phyloP scores from a whole-genome alignment of 352 stramenopile species.

The Globisporangium abappressorium region DNA sequence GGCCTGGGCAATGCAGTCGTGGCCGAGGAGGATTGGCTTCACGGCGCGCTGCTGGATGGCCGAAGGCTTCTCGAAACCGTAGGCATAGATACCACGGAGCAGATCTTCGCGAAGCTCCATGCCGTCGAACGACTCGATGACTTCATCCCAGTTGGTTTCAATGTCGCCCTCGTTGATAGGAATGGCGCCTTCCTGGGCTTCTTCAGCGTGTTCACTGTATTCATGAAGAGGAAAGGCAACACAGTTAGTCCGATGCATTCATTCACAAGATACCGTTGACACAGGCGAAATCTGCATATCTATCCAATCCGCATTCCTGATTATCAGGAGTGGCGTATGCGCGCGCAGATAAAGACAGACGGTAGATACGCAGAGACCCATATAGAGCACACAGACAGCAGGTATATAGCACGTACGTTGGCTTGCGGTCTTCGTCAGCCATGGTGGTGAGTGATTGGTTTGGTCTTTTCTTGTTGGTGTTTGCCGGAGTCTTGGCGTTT shows the following conservation, averaged over 20 bases:
- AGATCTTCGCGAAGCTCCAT: slow-evolving; percentile 99
- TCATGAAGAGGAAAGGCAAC: background rate
- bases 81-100: slow-evolving; percentile 99
- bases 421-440: slow-evolving; percentile 82
- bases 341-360: background rate
- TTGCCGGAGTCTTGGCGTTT: slow-evolving; percentile 28
- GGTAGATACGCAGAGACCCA: slow-evolving; percentile 6
- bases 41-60: slow-evolving; percentile 99
- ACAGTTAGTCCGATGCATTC: background rate
- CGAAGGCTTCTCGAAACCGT: slow-evolving; percentile 99
- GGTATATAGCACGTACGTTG: slow-evolving; percentile 34
- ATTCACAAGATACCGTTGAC: slow-evolving; percentile 2
- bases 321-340: background rate
- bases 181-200: slow-evolving; percentile 65
- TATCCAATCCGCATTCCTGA: background rate
- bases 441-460: slow-evolving; percentile 40
- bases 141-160: slow-evolving; percentile 98
- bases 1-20: slow-evolving; percentile 98
- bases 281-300: background rate
- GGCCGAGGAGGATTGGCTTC: slow-evolving; percentile 96
- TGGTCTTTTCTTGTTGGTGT: slow-evolving; percentile 21
- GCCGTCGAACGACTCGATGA: slow-evolving; percentile 98
- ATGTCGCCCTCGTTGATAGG: slow-evolving; percentile 92
- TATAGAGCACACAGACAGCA: background rate
- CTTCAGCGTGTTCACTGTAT: slow-evolving; percentile 53